phyloP scores from a whole-genome alignment of 345 rosid species.

The Murraya koenigii region DNA sequence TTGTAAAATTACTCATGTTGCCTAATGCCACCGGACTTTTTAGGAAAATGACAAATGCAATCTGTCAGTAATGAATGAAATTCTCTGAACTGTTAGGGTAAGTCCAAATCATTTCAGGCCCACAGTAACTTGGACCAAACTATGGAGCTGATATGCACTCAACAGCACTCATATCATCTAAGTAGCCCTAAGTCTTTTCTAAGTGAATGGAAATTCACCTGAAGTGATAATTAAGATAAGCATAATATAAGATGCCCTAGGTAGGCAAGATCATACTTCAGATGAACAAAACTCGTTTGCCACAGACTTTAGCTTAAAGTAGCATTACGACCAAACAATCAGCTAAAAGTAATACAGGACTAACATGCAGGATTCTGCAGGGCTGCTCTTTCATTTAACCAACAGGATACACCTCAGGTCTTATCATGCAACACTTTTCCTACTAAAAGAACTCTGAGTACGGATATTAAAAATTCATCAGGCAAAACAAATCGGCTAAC shows the following conservation, averaged over 20 bases:
- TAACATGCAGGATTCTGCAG: not conserved
- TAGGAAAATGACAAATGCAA: constrained; percentile 3
- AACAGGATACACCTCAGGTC: not conserved
- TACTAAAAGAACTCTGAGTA: not conserved
- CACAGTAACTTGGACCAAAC: not conserved
- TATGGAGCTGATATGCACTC: not conserved
- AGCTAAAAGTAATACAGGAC: not conserved
- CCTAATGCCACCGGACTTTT: constrained; percentile 12
- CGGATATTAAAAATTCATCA: not conserved
- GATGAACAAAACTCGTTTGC: not conserved
- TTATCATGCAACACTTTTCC: not conserved
- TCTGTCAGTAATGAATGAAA: constrained; percentile 4
- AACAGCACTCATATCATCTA: not conserved
- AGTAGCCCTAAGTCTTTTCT: not conserved
- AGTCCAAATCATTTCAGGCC: constrained; percentile 1
- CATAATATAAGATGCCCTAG: not conserved
- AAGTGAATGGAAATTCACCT: not conserved
- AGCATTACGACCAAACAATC: not conserved
- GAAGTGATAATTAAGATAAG: not conserved
- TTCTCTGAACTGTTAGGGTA: constrained; percentile 1
- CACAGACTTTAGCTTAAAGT: not conserved
- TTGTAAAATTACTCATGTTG: constrained; percentile 3
- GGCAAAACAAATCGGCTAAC: not conserved
- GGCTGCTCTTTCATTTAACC: not conserved
- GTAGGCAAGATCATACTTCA: not conserved